Conservation (phyloP, 2,329 filamentous ascomycete species). For the Ophiosphaerella narmari region DNA sequence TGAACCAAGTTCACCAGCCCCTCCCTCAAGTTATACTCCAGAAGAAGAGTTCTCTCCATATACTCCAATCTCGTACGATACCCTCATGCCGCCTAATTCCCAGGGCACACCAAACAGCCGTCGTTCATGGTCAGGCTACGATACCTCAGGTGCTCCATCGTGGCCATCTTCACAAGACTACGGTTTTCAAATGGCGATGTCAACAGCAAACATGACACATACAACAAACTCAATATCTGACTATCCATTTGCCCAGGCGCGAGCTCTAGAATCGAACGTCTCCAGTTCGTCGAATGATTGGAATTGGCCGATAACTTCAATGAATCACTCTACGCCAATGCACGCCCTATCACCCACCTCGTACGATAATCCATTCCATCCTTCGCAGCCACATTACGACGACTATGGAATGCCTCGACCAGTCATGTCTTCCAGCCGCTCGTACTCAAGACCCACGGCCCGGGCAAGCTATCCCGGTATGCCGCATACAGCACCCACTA, state of each 20-base stretch:
- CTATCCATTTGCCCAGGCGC: conserved; percentile 18
- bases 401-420: conserved; percentile 19
- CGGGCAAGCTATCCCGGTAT: conserved; percentile 15
- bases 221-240: conserved; percentile 8
- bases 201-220: conserved; percentile 11
- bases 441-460: conserved; percentile 19
- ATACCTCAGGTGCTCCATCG: conserved; percentile 21
- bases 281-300: conserved; percentile 20
- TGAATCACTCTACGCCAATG: conserved; percentile 21
- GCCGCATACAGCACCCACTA: conserved; percentile 11
- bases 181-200: conserved; percentile 10
- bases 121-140: conserved; percentile 26
- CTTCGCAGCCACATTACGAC: conserved; percentile 12
- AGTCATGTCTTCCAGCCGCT: conserved; percentile 14
- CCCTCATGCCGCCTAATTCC: conserved; percentile 19
- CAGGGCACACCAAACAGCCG: conserved; percentile 23
- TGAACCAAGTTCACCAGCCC: conserved; percentile 18
- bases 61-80: conserved; percentile 18
- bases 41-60: conserved; percentile 27
- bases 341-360: conserved; percentile 15
- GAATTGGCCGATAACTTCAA: conserved; percentile 23
- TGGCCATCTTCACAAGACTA: conserved; percentile 33
- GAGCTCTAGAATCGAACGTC: conserved; percentile 7
- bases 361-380: conserved; percentile 5
- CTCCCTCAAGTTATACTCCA: conserved; percentile 15